Evolutionary conservation across 768 basidiomycete genomes (phyloP), one percentile per base, ranked within the genome.

Genomic region (Mrakia gelida): DNA sequence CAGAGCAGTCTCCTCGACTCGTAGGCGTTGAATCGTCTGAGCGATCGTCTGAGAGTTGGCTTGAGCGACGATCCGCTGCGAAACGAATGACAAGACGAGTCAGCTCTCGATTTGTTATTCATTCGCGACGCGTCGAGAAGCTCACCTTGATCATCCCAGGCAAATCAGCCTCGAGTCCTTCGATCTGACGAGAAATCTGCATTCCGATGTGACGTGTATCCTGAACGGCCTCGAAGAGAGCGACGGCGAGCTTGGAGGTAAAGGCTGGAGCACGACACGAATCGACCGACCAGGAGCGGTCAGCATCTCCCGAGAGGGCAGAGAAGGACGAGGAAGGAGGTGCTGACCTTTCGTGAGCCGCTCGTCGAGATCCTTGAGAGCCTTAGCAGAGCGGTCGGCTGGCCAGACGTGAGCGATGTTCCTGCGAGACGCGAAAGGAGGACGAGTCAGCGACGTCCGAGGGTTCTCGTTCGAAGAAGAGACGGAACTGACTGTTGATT

Each of bases 201-300:
- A 75, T 41, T 34, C 52, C 28, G 0, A 79, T 62, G 23, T 68
- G 63, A 11, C 70, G 70, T 0, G 68, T 75, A 9, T 75, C 78
- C 34, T 79, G 78, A 13, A 79, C 61, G 34, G 74, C 67, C 49
- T 79, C 78, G 45, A 71, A 79, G 41, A 79, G 74, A 8, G 78
- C 78, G 45, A 79, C 78, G 32, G 74, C 78, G n/a, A 79, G 75
- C 54, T 79, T 79, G 13, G 78, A 75, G 10, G 78, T 79, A 45
- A 79, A 79, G n/a, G 73, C 73, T 77, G 43, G 3, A 75, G 62
- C 3, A 41, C 43, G 43, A 9, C 21, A 21, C 28, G 8, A 73
- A 49, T n/a, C n/a, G 45, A 49, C 41, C 5, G 5, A 45, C 45
- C 52, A 73, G 45, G 13, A 16, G n/a, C 43, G 28, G 13, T n/a